A percentile compares a stretch with the other conserved stretches of the same genome.
These are phyloP conservation scores for Tolypocladium amazonense DNA, from an alignment of 2,329 filamentous ascomycete genomes.

Conservation along the genomic window DNA sequence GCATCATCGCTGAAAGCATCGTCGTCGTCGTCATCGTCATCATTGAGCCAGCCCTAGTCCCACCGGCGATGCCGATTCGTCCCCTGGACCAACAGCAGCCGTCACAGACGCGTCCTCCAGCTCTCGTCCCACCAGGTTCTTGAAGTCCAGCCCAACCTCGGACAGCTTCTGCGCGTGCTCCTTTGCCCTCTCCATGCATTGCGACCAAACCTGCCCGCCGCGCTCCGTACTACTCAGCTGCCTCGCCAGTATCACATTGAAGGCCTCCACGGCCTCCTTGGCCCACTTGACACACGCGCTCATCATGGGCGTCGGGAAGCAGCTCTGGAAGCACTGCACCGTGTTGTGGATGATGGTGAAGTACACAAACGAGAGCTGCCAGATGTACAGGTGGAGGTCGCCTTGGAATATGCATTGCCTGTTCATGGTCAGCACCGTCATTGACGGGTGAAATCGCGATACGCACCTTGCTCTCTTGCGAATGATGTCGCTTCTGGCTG, in stretches of 20 bases:
- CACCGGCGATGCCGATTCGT: conserved; percentile 2
- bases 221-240: conserved; percentile 81
- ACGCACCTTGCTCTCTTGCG: conserved; percentile 68
- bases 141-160: conserved; percentile 85
- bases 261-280: conserved; percentile 87
- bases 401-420: conserved; percentile 95
- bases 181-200: conserved; percentile 73
- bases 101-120: conserved; percentile 17
- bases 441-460: no score
- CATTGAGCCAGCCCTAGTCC: conserved; percentile 19
- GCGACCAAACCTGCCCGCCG: conserved; percentile 64
- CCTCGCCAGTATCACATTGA: conserved; percentile 71
- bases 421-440: background rate
- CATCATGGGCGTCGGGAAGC: conserved; percentile 79
- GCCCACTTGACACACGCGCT: conserved; percentile 96
- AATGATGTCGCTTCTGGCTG: conserved; percentile 67
- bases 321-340: conserved; percentile 75
- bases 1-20: background rate
- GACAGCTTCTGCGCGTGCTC: conserved; percentile 70
- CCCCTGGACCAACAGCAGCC: conserved; percentile 11
- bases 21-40: background rate
- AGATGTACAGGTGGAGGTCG: conserved; percentile 85
- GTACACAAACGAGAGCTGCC: conserved; percentile 90
- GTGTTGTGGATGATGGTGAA: conserved; percentile 94
- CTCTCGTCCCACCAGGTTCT: conserved; percentile 62